phyloP scores from a whole-genome alignment of 768 basidiomycete species.

The Panaeolus papilionaceus region DNA sequence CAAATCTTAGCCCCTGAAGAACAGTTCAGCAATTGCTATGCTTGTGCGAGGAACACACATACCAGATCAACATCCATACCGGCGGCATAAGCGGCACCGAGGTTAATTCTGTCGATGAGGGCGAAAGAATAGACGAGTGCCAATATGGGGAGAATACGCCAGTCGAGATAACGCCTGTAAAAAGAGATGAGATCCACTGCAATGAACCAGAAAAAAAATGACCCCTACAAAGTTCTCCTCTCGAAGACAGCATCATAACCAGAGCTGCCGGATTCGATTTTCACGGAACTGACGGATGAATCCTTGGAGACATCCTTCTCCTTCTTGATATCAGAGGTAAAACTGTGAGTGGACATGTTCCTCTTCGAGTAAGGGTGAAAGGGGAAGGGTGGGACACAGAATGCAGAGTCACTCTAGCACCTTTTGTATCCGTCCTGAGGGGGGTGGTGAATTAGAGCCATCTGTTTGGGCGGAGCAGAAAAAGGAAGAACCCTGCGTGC shows the following conservation, averaged over 20 bases:
- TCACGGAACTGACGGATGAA: slow-evolving; percentile 28
- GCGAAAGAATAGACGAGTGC: slow-evolving; percentile 42
- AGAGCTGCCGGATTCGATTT: slow-evolving; percentile 20
- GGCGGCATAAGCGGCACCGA: slow-evolving; percentile 43
- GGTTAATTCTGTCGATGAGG: slow-evolving; percentile 44
- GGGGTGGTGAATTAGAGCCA: slow-evolving; percentile 13
- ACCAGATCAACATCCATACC: slow-evolving; percentile 46
- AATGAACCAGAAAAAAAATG: slow-evolving; percentile 7
- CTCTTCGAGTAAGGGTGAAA: neutral
- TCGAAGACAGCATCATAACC: slow-evolving; percentile 37
- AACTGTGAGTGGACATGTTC: slow-evolving; percentile 23
- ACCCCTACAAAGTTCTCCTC: slow-evolving; percentile 42
- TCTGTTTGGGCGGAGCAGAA: slow-evolving; percentile 11
- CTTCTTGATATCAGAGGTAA: slow-evolving; percentile 28
- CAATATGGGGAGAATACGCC: slow-evolving; percentile 41
- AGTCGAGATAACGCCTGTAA: slow-evolving; percentile 41
- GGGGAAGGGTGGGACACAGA: slow-evolving; percentile 5
- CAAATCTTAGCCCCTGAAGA: slow-evolving; percentile 29
- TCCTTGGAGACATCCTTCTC: slow-evolving; percentile 25
- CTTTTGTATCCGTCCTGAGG: slow-evolving; percentile 6
- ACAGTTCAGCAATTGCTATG: neutral
- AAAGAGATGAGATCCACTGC: slow-evolving; percentile 6
- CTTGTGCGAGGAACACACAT: slow-evolving; percentile 19
- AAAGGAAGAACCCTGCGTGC: slow-evolving; percentile 12
- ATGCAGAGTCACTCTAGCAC: slow-evolving; percentile 3